Percentiles rank a stretch among this genome's conserved stretches.
Conservation (phyloP, 2,329 filamentous ascomycete species). For the Ilyonectria mors-panacis region DNA sequence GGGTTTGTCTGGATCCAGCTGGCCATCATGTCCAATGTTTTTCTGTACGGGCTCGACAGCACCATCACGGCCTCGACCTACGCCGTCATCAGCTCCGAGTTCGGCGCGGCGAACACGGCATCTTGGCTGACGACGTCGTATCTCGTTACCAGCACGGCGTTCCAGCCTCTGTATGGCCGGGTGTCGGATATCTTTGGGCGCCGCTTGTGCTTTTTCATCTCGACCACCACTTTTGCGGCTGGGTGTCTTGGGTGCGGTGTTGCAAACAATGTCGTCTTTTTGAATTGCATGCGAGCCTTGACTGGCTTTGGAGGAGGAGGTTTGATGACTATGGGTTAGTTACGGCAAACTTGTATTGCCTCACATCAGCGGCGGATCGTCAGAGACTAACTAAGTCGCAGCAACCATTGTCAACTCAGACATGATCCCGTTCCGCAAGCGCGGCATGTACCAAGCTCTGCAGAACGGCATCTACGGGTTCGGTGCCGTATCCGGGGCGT, state of each 20-base stretch:
- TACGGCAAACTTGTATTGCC: neutral
- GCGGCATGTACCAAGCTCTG: slow-evolving; percentile 73
- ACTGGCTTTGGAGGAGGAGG: slow-evolving; percentile 80
- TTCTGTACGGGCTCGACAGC: slow-evolving; percentile 78
- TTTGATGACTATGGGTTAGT: slow-evolving; percentile 77
- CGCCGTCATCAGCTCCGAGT: slow-evolving; percentile 82
- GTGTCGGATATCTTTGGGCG: slow-evolving; percentile 80
- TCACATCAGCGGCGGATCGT: neutral
- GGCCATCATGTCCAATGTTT: slow-evolving; percentile 76
- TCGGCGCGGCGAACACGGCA: slow-evolving; percentile 78
- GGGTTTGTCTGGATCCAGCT: slow-evolving; percentile 73
- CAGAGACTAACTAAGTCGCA: slow-evolving; percentile 16
- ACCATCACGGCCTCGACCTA: slow-evolving; percentile 83
- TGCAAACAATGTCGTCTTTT: slow-evolving; percentile 68
- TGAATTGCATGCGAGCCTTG: slow-evolving; percentile 76
- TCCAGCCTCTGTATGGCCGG: slow-evolving; percentile 80
- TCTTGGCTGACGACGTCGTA: slow-evolving; percentile 84
- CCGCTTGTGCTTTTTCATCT: slow-evolving; percentile 74
- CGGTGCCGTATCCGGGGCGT: slow-evolving; percentile 74
- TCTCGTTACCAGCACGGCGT: slow-evolving; percentile 78
- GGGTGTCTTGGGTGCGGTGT: slow-evolving; percentile 77
- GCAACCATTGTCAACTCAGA: slow-evolving; percentile 72
- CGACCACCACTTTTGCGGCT: slow-evolving; percentile 71
- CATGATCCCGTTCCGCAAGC: slow-evolving; percentile 70
- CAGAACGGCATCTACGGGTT: slow-evolving; percentile 75